Evolutionary conservation across 805 yeast genomes (phyloP), one percentile per base, ranked within the genome.

Genomic region (Pichia phayaonensis): DNA sequence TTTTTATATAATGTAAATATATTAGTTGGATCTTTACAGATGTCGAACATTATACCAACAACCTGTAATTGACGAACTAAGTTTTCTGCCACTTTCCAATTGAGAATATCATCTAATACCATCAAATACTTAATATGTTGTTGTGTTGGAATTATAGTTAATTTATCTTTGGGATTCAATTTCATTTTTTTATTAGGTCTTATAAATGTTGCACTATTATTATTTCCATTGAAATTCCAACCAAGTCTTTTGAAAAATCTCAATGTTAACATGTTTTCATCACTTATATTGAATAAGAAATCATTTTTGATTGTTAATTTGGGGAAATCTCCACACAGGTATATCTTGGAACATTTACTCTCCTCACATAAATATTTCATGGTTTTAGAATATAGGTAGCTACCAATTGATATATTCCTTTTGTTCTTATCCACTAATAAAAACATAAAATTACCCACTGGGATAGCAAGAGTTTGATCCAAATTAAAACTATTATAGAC

Each of bases 11-110:
- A 36, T 4, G 41, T 6, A 18, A 51, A 23, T 13, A 51, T 42
- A 6, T 48, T 49, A 16, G 34, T 18, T 3, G 54, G 63, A 50
- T 72, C 66, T 52, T 62, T 67, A 57, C 80, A 75, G 20, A 77
- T 70, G 59, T 79, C 84, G 61, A 80, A 79, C 56, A 80, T 66
- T 16, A 80, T 76, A 2, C 84, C 84, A 42, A 79, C 80, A 50
- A 79, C 78, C 66, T 76, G 79, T 54, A 80, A 67, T 55, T 80
- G 83, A 48, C 76, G 66, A 44, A 79, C 77, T 8, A 80, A 71
- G 55, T 77, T 77, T 51, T 75, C 72, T 3, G 83, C 76, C 4
- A 80, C 81, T 56, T 64, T 69, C 84, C 84, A 80, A 24, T 61
- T 61, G 3, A 61, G 61, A 29, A 77, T 58, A 48, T 51, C 47